These are phyloP conservation scores for Boletus mariae DNA, from an alignment of 1,284 basidiomycete species.

Conservation along the genomic window DNA sequence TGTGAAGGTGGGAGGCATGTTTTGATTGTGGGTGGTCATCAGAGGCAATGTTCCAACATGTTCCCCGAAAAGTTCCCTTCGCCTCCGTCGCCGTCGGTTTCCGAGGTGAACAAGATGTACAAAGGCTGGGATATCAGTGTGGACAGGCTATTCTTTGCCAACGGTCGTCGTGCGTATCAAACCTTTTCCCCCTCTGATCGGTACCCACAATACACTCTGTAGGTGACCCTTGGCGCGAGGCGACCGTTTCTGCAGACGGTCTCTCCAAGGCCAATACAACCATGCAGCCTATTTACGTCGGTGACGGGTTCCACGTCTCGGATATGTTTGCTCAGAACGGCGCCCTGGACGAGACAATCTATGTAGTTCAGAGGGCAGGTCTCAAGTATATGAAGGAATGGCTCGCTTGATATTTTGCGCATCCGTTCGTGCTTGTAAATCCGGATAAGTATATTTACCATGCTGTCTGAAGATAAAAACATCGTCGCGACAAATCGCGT, in stretches of 20 bases:
- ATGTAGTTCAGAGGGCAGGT: constrained; percentile 47
- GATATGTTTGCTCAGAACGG: constrained; percentile 48
- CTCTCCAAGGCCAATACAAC: constrained; percentile 46
- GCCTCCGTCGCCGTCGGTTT: constrained; percentile 38
- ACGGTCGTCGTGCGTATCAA: constrained; percentile 52
- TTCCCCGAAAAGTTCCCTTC: constrained; percentile 54
- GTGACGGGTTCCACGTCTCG: constrained; percentile 66
- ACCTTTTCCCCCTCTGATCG: neutral
- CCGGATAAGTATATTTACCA: too few species aligned
- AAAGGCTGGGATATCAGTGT: constrained; percentile 59
- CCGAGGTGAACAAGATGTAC: constrained; percentile 48
- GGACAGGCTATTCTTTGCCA: constrained; percentile 64
- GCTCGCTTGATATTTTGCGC: constrained; percentile 34
- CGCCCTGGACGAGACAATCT: constrained; percentile 48
- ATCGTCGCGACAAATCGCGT: too few species aligned
- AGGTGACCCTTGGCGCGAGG: constrained; percentile 75
- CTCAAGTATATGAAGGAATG: constrained; percentile 47
- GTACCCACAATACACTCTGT: constrained; percentile 1
- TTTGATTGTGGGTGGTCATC: neutral
- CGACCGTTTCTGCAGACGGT: constrained; percentile 58
- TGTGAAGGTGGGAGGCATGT: neutral
- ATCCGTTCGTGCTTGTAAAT: too few species aligned
- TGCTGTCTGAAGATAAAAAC: too few species aligned
- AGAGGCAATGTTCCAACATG: constrained; percentile 63
- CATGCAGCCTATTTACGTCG: constrained; percentile 50